Evolutionary conservation across 306 rosid genomes (phyloP), one percentile per base, ranked within the genome.

Genomic region (Crotalaria pallida): DNA sequence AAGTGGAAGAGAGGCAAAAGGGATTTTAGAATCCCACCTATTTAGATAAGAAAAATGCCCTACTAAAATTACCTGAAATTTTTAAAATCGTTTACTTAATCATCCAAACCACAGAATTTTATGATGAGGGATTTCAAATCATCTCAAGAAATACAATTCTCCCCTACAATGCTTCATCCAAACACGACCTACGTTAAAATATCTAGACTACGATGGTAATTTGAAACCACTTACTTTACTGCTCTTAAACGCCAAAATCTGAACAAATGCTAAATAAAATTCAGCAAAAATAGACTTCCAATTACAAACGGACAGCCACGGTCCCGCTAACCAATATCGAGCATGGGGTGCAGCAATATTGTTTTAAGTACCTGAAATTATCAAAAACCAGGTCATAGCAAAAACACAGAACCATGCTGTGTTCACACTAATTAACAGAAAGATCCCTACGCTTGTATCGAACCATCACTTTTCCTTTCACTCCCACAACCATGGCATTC

Each of bases 401-500:
- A 51, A 51, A 51, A 3, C 29, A 21, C 1, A 7, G 13, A 49
- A 7, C 1, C 48, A 9, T 41, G 23, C 2, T 41, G 23, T 7
- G 55, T 10, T 18, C 56, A 1, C 2, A 17, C 2, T 49, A 49
- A 6, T 9, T 3, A 7, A 18, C 75, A 41, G 16, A 11, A 48
- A 48, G 23, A 63, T 77, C 73, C 72, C 84, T 56, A 18, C 89
- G 67, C 80, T 87, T 84, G 79, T 87, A 87, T 15, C 92, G 80
- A 7, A 84, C 89, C 92, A 84, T 84, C 36, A 82, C 89, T 74
- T 82, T 72, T 17, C 89, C 92, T 45, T 87, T 87, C 62, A 87
- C 92, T 36, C 92, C 92, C 13, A 87, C 92, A 49, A 87, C 89
- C 92, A 84, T 87, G 67, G 92, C 92, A 76, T 87, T 82, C 92